Conservation (phyloP, 2,329 filamentous ascomycete species). For the Bipolaris sorokiniana region DNA sequence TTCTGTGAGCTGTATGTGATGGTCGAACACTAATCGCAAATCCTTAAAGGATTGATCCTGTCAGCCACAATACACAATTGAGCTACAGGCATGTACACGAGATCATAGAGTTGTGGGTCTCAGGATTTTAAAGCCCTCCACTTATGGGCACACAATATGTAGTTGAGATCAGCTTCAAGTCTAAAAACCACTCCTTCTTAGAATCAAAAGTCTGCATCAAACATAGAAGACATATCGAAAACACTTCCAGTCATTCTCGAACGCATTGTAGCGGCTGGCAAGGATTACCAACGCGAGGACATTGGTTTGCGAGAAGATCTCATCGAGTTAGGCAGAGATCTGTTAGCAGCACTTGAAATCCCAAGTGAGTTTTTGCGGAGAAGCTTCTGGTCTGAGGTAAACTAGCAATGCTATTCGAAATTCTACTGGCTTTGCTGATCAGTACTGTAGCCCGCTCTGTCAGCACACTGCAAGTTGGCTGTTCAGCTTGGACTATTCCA, state of each 20-base stretch:
- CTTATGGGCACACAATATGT: not conserved
- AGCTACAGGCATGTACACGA: too few relatives aligned
- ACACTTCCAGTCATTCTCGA: constrained; percentile 24
- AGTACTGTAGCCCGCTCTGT: constrained; percentile 40
- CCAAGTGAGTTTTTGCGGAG: constrained; percentile 48
- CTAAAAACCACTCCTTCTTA: too few relatives aligned
- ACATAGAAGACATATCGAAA: constrained; percentile 1
- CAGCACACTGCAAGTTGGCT: constrained; percentile 47
- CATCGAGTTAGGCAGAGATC: constrained; percentile 45
- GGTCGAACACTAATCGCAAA: too few relatives aligned
- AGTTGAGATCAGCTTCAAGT: not conserved
- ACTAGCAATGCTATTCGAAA: constrained; percentile 11
- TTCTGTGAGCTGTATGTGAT: too few relatives aligned
- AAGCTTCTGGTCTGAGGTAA: constrained; percentile 52
- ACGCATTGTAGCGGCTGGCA: constrained; percentile 28
- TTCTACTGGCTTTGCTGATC: not conserved
- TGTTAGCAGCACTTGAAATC: constrained; percentile 47
- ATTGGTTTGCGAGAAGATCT: constrained; percentile 48
- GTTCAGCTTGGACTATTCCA: constrained; percentile 49
- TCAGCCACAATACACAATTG: too few relatives aligned
- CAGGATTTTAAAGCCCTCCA: too few relatives aligned
- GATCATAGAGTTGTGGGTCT: too few relatives aligned
- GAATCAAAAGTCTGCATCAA: not conserved
- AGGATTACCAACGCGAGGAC: constrained; percentile 42
- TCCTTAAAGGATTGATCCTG: too few relatives aligned